phyloP scores from a whole-genome alignment of 2,329 filamentous ascomycete genomes.

The Neurospora sp. region DNA sequence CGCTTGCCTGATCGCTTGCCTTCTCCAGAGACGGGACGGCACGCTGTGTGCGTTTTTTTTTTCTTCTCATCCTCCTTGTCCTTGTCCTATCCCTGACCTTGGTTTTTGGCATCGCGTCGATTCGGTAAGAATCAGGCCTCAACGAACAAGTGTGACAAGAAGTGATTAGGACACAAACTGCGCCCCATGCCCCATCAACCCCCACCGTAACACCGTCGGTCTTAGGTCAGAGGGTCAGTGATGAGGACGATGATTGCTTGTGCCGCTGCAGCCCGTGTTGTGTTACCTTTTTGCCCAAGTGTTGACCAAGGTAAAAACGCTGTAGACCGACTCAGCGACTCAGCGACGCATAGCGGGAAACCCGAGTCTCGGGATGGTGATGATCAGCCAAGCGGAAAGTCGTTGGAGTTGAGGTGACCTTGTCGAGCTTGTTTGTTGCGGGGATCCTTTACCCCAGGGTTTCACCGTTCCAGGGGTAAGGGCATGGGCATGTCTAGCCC shows the following conservation, averaged over 20 bases:
- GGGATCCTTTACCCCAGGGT: not conserved
- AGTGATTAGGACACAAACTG: not conserved
- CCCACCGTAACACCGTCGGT: not conserved
- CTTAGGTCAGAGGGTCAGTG: not conserved
- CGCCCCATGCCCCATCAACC: not conserved
- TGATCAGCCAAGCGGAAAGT: not conserved
- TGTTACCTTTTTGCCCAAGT: not conserved
- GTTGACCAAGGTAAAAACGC: not conserved
- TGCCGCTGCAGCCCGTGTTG: not conserved
- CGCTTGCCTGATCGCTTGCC: not conserved
- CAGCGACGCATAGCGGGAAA: not conserved
- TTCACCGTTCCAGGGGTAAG: not conserved
- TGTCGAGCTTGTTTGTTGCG: not conserved
- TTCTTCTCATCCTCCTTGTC: not conserved
- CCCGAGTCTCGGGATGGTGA: not conserved
- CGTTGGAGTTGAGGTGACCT: not conserved
- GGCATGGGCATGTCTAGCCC: not conserved
- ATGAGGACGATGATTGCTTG: not conserved
- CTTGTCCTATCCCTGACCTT: not conserved
- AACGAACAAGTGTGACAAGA: not conserved
- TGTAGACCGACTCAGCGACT: not conserved
- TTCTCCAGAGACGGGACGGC: not conserved
- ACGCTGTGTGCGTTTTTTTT: not conserved
- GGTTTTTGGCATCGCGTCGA: not conserved
- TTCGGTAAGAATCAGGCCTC: not conserved